These are phyloP conservation scores for Tilletia walkeri DNA, from an alignment of 1,284 basidiomycete species.

Conservation along the genomic window DNA sequence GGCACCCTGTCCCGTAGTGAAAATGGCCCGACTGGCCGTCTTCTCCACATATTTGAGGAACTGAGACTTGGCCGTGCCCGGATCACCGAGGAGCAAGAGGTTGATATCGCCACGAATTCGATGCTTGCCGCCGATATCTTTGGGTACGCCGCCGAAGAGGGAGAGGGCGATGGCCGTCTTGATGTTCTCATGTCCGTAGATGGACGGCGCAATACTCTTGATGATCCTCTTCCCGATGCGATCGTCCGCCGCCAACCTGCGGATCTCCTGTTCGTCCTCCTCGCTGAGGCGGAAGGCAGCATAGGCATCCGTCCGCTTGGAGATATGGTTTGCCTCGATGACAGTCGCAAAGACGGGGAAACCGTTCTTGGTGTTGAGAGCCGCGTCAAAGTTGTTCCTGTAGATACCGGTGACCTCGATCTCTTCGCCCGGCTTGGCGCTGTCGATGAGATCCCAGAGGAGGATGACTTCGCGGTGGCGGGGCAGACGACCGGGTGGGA, in stretches of 20 bases:
- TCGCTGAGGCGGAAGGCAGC: slow-evolving; percentile 94
- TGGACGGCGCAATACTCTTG: slow-evolving; percentile 96
- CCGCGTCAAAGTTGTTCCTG: slow-evolving; percentile 97
- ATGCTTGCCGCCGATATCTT: slow-evolving; percentile 95
- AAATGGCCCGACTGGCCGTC: slow-evolving; percentile 93
- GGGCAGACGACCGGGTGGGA: slow-evolving; percentile 92
- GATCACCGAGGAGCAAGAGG: slow-evolving; percentile 89
- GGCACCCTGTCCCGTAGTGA: slow-evolving; percentile 96
- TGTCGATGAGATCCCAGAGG: slow-evolving; percentile 96
- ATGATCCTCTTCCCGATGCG: slow-evolving; percentile 94
- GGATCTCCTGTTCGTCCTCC: slow-evolving; percentile 91
- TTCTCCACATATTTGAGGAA: slow-evolving; percentile 99
- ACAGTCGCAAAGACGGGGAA: slow-evolving; percentile 99
- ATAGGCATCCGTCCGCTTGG: slow-evolving; percentile 91
- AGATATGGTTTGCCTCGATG: slow-evolving; percentile 83
- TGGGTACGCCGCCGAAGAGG: slow-evolving; percentile 87
- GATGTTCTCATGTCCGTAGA: slow-evolving; percentile 98
- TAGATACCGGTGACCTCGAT: slow-evolving; percentile 90
- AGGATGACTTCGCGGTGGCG: slow-evolving; percentile 94
- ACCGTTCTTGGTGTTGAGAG: slow-evolving; percentile 96
- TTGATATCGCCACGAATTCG: slow-evolving; percentile 97
- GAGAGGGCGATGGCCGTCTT: slow-evolving; percentile 95
- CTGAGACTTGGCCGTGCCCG: slow-evolving; percentile 97
- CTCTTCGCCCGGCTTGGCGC: slow-evolving; percentile 96
- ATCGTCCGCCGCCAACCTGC: slow-evolving; percentile 79